Evolutionary conservation across 148 eudicot species (phyloP).

Genomic region (Salicornia ramosissima): DNA sequence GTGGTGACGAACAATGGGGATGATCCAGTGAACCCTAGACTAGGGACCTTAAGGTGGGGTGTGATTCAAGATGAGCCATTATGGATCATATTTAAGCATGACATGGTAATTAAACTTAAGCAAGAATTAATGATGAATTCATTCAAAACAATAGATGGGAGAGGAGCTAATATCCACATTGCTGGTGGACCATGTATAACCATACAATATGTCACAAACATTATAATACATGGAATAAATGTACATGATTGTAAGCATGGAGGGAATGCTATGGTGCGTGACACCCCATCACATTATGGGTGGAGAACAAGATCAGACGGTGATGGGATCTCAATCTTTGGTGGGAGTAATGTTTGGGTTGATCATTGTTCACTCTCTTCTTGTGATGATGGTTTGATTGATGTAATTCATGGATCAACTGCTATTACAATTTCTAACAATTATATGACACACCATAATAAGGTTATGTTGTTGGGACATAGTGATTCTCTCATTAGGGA

Average conservation of each 20-base stretch:
- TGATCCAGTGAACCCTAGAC: constrained; percentile 51
- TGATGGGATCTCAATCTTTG: constrained; percentile 59
- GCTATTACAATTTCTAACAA: constrained; percentile 68
- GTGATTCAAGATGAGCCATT: constrained; percentile 56
- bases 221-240: constrained; percentile 52
- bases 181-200: constrained; percentile 68
- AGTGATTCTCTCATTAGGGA: constrained; percentile 42
- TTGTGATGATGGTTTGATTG: constrained; percentile 58
- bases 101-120: constrained; percentile 53
- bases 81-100: constrained; percentile 53
- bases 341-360: constrained; percentile 54
- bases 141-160: constrained; percentile 61
- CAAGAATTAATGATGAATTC: constrained; percentile 61
- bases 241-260: constrained; percentile 53
- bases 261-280: constrained; percentile 45
- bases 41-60: constrained; percentile 49
- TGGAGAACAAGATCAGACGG: constrained; percentile 62
- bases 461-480: constrained; percentile 65
- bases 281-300: constrained; percentile 51
- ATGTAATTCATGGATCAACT: constrained; percentile 57
- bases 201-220: constrained; percentile 50
- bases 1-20: constrained; percentile 42
- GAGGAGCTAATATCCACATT: constrained; percentile 56
- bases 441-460: constrained; percentile 55
- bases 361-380: constrained; percentile 57